Evolutionary conservation across 2,329 filamentous ascomycete genomes (phyloP).

Genomic region (Alternaria sp.): DNA sequence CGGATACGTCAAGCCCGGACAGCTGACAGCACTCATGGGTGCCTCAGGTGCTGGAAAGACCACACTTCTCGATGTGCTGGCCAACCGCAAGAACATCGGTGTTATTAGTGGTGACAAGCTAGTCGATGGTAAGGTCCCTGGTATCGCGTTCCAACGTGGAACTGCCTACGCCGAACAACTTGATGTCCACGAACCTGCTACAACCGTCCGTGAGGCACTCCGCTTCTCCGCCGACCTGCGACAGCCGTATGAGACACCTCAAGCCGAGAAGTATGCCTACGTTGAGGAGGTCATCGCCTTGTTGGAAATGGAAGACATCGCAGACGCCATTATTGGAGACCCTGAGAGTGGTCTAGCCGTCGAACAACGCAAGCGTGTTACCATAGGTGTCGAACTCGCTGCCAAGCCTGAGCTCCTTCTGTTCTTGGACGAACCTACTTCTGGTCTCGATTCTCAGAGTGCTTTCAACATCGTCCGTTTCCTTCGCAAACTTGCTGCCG

Average conservation of each 20-base stretch:
- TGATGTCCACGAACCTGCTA: slow-evolving; percentile 67
- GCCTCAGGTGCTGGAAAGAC: slow-evolving; percentile 79
- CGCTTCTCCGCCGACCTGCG: slow-evolving; percentile 70
- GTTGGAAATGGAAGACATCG: slow-evolving; percentile 69
- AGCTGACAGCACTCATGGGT: slow-evolving; percentile 56
- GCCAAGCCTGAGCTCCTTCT: slow-evolving; percentile 74
- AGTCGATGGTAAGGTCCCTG: slow-evolving; percentile 64
- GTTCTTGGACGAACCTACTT: slow-evolving; percentile 81
- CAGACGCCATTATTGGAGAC: slow-evolving; percentile 69
- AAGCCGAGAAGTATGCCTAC: slow-evolving; percentile 68
- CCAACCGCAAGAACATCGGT: slow-evolving; percentile 68
- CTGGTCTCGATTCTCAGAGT: slow-evolving; percentile 73
- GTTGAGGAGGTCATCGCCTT: slow-evolving; percentile 71
- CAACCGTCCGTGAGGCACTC: slow-evolving; percentile 69
- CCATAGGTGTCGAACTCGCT: slow-evolving; percentile 66
- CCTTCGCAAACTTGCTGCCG: slow-evolving; percentile 76
- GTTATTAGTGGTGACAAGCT: slow-evolving; percentile 68
- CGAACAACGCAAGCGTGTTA: slow-evolving; percentile 68
- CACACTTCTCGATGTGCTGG: slow-evolving; percentile 79
- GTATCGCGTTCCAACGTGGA: slow-evolving; percentile 67
- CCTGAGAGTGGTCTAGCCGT: slow-evolving; percentile 67
- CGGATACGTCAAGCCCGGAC: slow-evolving; percentile 64
- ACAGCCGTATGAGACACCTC: slow-evolving; percentile 64
- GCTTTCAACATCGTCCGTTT: slow-evolving; percentile 81
- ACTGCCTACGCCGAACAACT: slow-evolving; percentile 71